Evolutionary conservation across 192 early-diverging fungal species (phyloP).

Genomic region (Chytriomyces sp.): DNA sequence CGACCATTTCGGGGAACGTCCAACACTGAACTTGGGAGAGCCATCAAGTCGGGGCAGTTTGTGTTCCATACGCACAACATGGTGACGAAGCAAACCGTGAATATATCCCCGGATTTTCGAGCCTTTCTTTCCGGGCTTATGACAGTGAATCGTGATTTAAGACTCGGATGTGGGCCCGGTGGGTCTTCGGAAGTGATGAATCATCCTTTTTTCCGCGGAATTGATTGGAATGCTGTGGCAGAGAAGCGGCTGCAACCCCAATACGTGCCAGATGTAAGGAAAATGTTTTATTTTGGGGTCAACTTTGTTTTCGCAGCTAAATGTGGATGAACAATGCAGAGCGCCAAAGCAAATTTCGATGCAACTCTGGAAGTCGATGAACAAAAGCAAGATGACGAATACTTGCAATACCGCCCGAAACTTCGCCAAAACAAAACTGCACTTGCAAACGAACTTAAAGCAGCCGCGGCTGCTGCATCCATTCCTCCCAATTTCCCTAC

Average conservation of each 20-base stretch:
- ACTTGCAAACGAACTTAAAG: slow-evolving; percentile 16
- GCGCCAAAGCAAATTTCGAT: slow-evolving; percentile 69
- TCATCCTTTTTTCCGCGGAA: slow-evolving; percentile 56
- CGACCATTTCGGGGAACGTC: slow-evolving; percentile 72
- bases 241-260: slow-evolving; percentile 45
- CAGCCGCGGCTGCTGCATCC: slow-evolving; percentile 1
- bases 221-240: slow-evolving; percentile 58
- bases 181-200: slow-evolving; percentile 65
- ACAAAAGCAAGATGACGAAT: slow-evolving; percentile 64
- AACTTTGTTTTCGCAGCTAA: neutral
- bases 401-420: slow-evolving; percentile 24
- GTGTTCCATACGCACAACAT: slow-evolving; percentile 60
- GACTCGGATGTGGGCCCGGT: slow-evolving; percentile 76
- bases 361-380: slow-evolving; percentile 78
- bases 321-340: neutral
- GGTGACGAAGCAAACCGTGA: slow-evolving; percentile 31
- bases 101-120: slow-evolving; percentile 26
- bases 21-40: slow-evolving; percentile 61
- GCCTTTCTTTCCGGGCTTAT: slow-evolving; percentile 57
- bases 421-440: slow-evolving; percentile 64
- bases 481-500: slow-evolving; percentile 17
- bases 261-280: slow-evolving; percentile 61
- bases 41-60: slow-evolving; percentile 65
- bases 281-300: neutral
- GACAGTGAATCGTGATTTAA: slow-evolving; percentile 67